Percentiles rank a stretch among this genome's conserved stretches.
These are phyloP conservation scores for Amanita exitialis DNA, from an alignment of 768 basidiomycete species.

Conservation along the genomic window DNA sequence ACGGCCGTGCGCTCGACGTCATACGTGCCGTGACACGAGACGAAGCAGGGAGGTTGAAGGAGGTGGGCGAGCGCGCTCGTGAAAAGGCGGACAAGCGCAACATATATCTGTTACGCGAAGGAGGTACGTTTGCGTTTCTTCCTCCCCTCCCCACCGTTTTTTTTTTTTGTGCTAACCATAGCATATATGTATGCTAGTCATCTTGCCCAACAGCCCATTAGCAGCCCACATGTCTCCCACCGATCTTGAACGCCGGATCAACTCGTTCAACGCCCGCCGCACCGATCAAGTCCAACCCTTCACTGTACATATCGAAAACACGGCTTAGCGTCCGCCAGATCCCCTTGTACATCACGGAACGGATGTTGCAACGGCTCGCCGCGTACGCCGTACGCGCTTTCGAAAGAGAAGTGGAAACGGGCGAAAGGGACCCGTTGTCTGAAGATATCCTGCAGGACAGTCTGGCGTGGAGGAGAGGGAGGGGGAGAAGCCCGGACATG, in stretches of 20 bases:
- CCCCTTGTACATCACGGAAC: conserved; percentile 84
- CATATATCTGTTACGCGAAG: conserved; percentile 92
- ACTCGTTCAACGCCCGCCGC: conserved; percentile 79
- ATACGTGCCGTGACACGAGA: conserved; percentile 86
- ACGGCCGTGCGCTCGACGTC: conserved; percentile 89
- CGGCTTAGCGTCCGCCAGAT: conserved; percentile 92
- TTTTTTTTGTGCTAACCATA: too few species aligned
- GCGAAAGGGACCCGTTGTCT: conserved; percentile 47
- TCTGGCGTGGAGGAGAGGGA: conserved; percentile 12
- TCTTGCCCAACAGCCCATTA: conserved; percentile 80
- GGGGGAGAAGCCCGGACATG: conserved; percentile 12
- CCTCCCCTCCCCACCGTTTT: not conserved
- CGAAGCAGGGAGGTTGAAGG: conserved; percentile 78
- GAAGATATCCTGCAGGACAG: conserved; percentile 34
- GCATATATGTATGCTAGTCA: conserved; percentile 39
- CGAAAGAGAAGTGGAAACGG: conserved; percentile 63
- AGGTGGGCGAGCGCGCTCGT: conserved; percentile 74
- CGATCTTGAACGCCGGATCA: conserved; percentile 80
- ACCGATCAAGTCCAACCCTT: conserved; percentile 81
- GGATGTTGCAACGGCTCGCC: conserved; percentile 80
- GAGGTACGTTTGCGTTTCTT: conserved; percentile 47
- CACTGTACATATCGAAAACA: conserved; percentile 88
- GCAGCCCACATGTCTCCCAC: conserved; percentile 58
- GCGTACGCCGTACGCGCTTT: conserved; percentile 74
- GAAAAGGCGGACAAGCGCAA: conserved; percentile 94